phyloP scores from a whole-genome alignment of 2,329 filamentous ascomycete species.

The Aspergillus floridensis region DNA sequence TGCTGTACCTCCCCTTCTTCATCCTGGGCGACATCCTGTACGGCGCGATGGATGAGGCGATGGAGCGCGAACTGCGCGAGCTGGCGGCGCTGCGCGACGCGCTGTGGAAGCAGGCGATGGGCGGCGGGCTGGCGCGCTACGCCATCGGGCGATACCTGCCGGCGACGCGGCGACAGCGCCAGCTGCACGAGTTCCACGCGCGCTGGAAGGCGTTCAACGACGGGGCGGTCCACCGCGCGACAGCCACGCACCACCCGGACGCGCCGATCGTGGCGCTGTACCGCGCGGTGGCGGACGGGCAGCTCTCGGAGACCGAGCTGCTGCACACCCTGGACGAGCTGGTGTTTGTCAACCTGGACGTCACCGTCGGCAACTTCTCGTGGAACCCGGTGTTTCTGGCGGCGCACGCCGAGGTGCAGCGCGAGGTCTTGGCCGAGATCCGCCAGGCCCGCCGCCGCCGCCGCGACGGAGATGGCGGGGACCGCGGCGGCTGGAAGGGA shows the following conservation, averaged over 20 bases:
- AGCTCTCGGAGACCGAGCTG: conserved; percentile 28
- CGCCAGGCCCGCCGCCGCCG: not conserved
- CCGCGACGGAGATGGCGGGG: not conserved
- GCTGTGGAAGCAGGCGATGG: conserved; percentile 34
- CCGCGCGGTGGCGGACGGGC: conserved; percentile 15
- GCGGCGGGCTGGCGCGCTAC: conserved; percentile 36
- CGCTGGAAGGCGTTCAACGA: conserved; percentile 39
- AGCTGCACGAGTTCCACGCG: conserved; percentile 29
- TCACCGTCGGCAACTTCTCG: conserved; percentile 43
- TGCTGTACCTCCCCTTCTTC: conserved; percentile 40
- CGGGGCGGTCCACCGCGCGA: conserved; percentile 2
- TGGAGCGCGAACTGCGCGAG: conserved; percentile 23
- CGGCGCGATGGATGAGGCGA: conserved; percentile 27
- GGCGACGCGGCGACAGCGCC: conserved; percentile 18
- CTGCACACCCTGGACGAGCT: conserved; percentile 49
- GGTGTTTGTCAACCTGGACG: conserved; percentile 50
- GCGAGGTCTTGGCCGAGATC: conserved; percentile 21
- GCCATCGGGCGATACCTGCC: conserved; percentile 16
- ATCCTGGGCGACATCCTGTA: conserved; percentile 42
- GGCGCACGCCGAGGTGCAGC: conserved; percentile 33
- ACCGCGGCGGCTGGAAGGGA: conserved; percentile 21
- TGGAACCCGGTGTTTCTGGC: conserved; percentile 48
- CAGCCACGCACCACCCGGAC: not conserved
- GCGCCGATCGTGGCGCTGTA: conserved; percentile 13
- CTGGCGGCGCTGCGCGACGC: conserved; percentile 28